phyloP scores from a whole-genome alignment of 257 asterid genomes.

The Jasminum sambac region DNA sequence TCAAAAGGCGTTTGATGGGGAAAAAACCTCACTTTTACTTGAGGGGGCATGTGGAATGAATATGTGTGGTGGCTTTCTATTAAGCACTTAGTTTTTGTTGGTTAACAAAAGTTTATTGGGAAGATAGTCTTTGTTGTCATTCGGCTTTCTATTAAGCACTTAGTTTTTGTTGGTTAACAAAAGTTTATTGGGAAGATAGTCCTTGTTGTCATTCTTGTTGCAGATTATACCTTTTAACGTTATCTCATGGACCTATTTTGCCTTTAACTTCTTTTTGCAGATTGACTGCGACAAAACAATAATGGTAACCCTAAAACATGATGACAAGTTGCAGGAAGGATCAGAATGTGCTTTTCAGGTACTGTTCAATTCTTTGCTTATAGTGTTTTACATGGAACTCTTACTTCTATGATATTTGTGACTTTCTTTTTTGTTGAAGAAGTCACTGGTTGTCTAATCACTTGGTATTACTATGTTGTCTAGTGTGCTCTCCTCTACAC shows the following conservation, averaged over 20 bases:
- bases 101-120: background rate
- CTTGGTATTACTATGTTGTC: constrained; percentile 26
- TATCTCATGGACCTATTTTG: constrained; percentile 4
- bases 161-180: background rate
- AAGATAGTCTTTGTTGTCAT: background rate
- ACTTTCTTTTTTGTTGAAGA: constrained; percentile 4
- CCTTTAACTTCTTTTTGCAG: constrained; percentile 43
- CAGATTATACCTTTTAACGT: background rate
- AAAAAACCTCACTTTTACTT: background rate
- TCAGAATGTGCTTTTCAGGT: constrained; percentile 97
- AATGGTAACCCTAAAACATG: constrained; percentile 91
- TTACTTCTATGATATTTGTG: constrained; percentile 1
- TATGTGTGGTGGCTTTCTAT: background rate
- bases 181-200: background rate
- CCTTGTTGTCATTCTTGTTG: constrained; percentile 6
- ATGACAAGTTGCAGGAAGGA: constrained; percentile 97
- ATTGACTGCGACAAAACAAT: constrained; percentile 97
- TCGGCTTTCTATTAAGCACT: background rate
- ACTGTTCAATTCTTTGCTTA: constrained; percentile 21
- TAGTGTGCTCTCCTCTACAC: constrained; percentile 99
- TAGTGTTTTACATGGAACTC: constrained; percentile 2
- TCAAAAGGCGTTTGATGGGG: background rate
- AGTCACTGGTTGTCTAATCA: constrained; percentile 20
- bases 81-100: background rate
- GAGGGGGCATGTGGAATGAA: background rate